Evolutionary conservation across 2,329 filamentous ascomycete genomes (phyloP).

Genomic region (Sphaerulina musiva): DNA sequence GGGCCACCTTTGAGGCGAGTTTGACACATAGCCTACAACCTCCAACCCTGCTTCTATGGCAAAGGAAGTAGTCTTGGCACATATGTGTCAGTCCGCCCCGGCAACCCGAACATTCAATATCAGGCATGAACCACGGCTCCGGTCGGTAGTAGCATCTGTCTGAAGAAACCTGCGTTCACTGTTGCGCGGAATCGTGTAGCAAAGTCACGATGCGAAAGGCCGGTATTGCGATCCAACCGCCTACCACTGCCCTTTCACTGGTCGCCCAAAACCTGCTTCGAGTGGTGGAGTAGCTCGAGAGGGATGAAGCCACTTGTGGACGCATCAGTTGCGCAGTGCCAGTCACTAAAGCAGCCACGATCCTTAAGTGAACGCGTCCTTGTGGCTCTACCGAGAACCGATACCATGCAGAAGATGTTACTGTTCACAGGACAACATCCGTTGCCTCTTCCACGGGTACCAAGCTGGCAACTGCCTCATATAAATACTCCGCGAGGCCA

Average conservation of each 20-base stretch:
- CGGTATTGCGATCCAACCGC: neutral
- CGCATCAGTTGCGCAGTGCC: neutral
- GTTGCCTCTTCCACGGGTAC: neutral
- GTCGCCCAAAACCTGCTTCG: neutral
- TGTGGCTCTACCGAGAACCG: neutral
- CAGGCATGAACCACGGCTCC: neutral
- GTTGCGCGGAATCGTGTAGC: neutral
- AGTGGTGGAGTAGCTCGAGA: neutral
- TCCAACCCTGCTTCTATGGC: neutral
- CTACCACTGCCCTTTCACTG: neutral
- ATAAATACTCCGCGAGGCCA: neutral
- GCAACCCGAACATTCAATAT: neutral
- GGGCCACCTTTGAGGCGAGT: neutral
- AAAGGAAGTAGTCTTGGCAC: neutral
- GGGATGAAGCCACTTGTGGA: neutral
- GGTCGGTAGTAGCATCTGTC: neutral
- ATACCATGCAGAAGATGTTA: neutral
- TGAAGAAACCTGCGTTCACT: neutral
- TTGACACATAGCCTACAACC: neutral
- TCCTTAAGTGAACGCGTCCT: neutral
- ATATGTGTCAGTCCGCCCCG: neutral
- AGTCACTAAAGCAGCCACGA: neutral
- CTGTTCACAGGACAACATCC: constrained; percentile 11
- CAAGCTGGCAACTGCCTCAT: neutral
- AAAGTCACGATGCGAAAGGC: neutral